phyloP scores from a whole-genome alignment of 2,329 filamentous ascomycete species.

The Fusarium continuum region DNA sequence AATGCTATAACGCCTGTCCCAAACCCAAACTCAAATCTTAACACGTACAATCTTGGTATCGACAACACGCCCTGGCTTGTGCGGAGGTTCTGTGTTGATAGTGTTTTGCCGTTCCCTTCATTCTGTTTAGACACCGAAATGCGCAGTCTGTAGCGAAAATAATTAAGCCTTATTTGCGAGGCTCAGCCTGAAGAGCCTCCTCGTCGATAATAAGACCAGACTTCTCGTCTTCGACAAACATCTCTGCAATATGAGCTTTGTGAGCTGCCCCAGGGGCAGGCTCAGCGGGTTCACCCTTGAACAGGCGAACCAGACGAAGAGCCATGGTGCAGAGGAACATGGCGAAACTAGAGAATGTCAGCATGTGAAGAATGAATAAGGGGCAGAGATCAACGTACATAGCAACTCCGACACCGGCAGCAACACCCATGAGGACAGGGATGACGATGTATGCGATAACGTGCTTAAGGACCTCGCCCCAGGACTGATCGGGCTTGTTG shows the following conservation, averaged over 20 bases:
- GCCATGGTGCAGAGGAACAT: constrained; percentile 72
- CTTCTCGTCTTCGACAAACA: constrained; percentile 58
- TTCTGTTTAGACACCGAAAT: background rate
- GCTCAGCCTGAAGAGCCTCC: constrained; percentile 44
- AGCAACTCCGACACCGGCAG: constrained; percentile 73
- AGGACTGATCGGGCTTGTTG: constrained; percentile 45
- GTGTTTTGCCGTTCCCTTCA: background rate
- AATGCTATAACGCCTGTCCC: constrained; percentile 31
- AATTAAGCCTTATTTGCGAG: constrained; percentile 31
- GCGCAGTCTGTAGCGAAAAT: background rate
- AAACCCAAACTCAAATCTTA: constrained; percentile 2
- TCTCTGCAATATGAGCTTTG: constrained; percentile 53
- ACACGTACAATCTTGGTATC: constrained; percentile 38
- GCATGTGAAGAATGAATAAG: constrained; percentile 17
- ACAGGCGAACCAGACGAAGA: constrained; percentile 65
- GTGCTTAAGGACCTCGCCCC: constrained; percentile 61
- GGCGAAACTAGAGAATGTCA: constrained; percentile 59
- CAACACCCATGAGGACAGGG: constrained; percentile 73
- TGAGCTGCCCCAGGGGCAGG: constrained; percentile 15
- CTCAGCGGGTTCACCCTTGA: constrained; percentile 44
- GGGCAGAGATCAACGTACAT: constrained; percentile 56
- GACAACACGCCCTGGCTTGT: constrained; percentile 9
- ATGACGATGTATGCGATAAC: constrained; percentile 71
- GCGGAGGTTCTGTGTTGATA: constrained; percentile 3
- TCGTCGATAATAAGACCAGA: constrained; percentile 56